Base-by-base conservation (phyloP, 805 yeast genomes). In the Metschnikowia amazonensis region DNA sequence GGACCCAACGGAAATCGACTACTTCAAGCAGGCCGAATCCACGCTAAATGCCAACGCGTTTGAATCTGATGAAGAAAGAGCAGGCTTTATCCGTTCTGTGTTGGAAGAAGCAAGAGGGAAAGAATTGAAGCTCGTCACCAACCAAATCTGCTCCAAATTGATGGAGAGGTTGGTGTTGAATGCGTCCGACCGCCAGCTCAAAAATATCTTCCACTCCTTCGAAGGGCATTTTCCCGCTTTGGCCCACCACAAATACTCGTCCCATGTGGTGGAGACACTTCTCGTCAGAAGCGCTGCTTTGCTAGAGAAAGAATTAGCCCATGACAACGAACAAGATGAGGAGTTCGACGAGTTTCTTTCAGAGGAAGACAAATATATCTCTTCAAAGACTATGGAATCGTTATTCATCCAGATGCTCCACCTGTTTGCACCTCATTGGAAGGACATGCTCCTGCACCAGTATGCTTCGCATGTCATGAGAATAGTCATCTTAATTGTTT, bases 141-240 rank as follows among this genome's bases (percentile, higher is more conserved):
- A 92, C 60, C 97, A 90, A 60, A 89, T 92, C 46, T 89, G 97
- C 64, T 92, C 98, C 20, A 92, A 92, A 62, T 73, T 94, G 47
- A 75, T 94, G 72, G 99, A 92, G 65, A 75, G 99, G 60, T 69
- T 92, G 49, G 77, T 92, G n/a, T 65, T 86, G 34, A 67, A 72
- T 16, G 84, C 90, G 13, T 72, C 76, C 23, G 83, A 81, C 49
- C 69, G 65, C 10, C 95, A 89, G 62, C 64, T 89, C 48, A 81
- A 82, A 55, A 69, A 72, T 27, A 60, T 90, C 0, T 86, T 84
- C 63, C 75, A 74, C 48, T 79, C 82, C 1, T 86, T 89, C 58
- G 72, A 72, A 34, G 88, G 86, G n/a, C 85, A 85, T 52, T 84
- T 87, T 55, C 79, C 76, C n/a, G 79, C 83, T 17, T 72, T 90